A percentile compares a stretch with the other conserved stretches of the same genome.
phyloP scores from a whole-genome alignment of 2,329 filamentous ascomycete species.

The Botrytis hyacinthi region DNA sequence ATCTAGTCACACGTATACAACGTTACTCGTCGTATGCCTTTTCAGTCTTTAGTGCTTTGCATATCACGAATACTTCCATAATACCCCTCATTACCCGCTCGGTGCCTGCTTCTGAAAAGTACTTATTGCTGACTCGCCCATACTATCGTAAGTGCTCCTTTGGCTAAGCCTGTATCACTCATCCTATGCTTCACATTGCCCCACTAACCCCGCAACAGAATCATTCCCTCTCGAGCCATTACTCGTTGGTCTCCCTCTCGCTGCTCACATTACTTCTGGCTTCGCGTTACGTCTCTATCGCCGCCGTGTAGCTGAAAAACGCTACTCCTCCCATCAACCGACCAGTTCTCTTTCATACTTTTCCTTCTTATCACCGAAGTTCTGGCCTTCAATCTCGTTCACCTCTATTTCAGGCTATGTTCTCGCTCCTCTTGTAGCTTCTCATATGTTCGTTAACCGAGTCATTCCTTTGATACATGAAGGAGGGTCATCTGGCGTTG shows the following conservation, averaged over 20 bases:
- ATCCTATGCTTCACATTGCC: conserved; percentile 50
- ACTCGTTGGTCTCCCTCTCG: conserved; percentile 73
- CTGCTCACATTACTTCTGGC: conserved; percentile 74
- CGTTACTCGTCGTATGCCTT: conserved; percentile 88
- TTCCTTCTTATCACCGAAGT: conserved; percentile 60
- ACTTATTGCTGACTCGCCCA: conserved; percentile 85
- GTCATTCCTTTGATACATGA: conserved; percentile 72
- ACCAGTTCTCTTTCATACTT: conserved; percentile 69
- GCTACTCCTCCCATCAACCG: conserved; percentile 67
- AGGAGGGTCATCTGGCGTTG: conserved; percentile 82
- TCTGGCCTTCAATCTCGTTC: conserved; percentile 71
- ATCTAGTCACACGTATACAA: conserved; percentile 70
- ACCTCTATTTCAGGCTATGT: conserved; percentile 72
- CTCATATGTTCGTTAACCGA: conserved; percentile 75
- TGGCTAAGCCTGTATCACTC: conserved; percentile 61
- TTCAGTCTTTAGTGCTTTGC: conserved; percentile 70
- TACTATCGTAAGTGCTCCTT: conserved; percentile 72
- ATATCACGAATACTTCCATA: conserved; percentile 77
- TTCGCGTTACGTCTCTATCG: conserved; percentile 74
- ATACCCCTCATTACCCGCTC: conserved; percentile 74
- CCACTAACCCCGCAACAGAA: conserved; percentile 32
- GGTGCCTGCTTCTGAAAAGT: conserved; percentile 73
- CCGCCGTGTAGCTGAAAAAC: conserved; percentile 69
- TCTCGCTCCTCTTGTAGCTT: conserved; percentile 61
- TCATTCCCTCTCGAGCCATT: conserved; percentile 71